phyloP scores from a whole-genome alignment of 371 early-diverging fungal genomes.

The Blakeslea trispora region DNA sequence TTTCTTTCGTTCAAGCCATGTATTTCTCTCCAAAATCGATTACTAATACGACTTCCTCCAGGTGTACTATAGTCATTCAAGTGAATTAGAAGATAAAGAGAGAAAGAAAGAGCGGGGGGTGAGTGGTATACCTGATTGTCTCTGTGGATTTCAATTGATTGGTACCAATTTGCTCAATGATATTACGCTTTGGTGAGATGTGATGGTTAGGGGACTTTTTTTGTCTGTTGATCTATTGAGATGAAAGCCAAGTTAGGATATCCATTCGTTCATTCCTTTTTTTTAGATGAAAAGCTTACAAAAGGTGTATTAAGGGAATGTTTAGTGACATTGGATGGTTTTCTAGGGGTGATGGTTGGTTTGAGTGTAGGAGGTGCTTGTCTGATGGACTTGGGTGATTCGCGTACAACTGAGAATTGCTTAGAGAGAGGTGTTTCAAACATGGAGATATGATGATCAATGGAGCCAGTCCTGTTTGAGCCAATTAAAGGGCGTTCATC shows the following conservation, averaged over 20 bases:
- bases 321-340: too few relatives aligned
- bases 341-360: neutral
- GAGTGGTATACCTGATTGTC: slow-evolving; percentile 27
- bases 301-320: neutral
- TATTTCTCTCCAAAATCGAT: slow-evolving; percentile 33
- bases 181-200: slow-evolving; percentile 2
- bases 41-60: slow-evolving; percentile 21
- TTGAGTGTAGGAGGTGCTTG: too few relatives aligned
- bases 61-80: slow-evolving; percentile 17
- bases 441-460: neutral
- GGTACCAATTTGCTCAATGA: slow-evolving; percentile 13
- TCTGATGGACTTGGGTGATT: neutral
- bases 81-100: neutral
- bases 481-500: neutral
- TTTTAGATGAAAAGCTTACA: too few relatives aligned
- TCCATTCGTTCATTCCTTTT: too few relatives aligned
- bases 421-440: neutral
- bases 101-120: too few relatives aligned
- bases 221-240: neutral
- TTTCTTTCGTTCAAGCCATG: slow-evolving; percentile 17
- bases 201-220: neutral
- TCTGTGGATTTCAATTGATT: slow-evolving; percentile 22
- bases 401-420: neutral
- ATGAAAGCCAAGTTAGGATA: too few relatives aligned
- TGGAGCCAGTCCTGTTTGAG: neutral